A percentile compares a stretch with the other conserved stretches of the same genome.
Conservation (phyloP, 2,329 filamentous ascomycete genomes). For the Hypoxylon sp. region DNA sequence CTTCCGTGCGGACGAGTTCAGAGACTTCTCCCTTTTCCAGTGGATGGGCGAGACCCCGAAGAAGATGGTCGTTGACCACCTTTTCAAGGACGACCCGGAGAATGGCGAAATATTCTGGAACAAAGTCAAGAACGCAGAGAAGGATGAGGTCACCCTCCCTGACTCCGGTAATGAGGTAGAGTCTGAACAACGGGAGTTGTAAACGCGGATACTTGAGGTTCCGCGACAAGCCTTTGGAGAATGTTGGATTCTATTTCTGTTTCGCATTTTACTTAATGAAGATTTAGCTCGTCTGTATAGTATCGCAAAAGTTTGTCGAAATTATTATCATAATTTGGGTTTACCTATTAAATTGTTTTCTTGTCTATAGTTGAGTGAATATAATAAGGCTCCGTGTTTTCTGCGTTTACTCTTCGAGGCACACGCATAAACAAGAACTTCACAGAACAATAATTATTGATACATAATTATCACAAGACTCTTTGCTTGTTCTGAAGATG, state of each 20-base stretch:
- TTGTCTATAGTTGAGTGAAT: background rate
- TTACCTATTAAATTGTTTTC: background rate
- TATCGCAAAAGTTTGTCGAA: background rate
- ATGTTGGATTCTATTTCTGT: background rate
- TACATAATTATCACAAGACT: background rate
- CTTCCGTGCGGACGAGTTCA: constrained; percentile 77
- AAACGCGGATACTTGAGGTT: background rate
- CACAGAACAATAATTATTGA: background rate
- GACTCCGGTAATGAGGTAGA: constrained; percentile 32
- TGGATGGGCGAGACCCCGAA: constrained; percentile 81
- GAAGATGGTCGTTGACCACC: constrained; percentile 73
- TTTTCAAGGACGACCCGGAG: constrained; percentile 73
- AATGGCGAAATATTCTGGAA: constrained; percentile 73
- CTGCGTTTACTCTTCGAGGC: background rate
- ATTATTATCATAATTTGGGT: background rate
- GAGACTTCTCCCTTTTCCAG: constrained; percentile 80
- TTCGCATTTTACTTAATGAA: background rate
- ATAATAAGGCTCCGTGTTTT: background rate
- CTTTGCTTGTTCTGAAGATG: background rate
- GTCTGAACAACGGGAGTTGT: constrained; percentile 43
- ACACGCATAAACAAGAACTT: background rate
- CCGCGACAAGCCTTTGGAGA: background rate
- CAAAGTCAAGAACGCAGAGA: constrained; percentile 71
- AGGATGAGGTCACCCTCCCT: constrained; percentile 64
- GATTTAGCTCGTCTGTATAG: constrained; percentile 1